Base-by-base conservation (phyloP, 306 rosid genomes). In the Gleditsia sinensis region DNA sequence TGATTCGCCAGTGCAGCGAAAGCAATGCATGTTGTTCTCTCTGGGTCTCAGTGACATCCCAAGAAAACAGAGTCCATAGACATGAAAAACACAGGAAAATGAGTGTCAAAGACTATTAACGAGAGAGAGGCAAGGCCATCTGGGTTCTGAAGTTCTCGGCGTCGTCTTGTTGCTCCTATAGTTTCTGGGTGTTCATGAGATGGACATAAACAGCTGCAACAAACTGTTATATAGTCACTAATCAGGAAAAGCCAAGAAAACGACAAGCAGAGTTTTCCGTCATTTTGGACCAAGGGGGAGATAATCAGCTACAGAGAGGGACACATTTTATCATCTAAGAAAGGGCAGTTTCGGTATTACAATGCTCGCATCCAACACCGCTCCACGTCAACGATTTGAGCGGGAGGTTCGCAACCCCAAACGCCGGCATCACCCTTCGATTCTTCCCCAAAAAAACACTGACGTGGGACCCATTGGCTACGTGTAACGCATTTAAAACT, bases 1-100 rank as follows among this genome's bases (percentile, higher is more conserved):
- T 17, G 93, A 65, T 64, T 84, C 76, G 6, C 84, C 84, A 16
- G 55, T 3, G 79, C 89, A 91, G 36, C 78, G 9, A 78, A 93
- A 93, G 80, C 96, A 94, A 75, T 96, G 87, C 98, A 94, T 94
- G n/a, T 67, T 77, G 30, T 20, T 53, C 80, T 82, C 75, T 69
- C 30, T 37, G 55, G 46, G 79, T 65, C 70, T 67, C 59, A 65
- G 85, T 75, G 69, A 58, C 32, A 16, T 14, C 51, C 48, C 46
- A 51, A 53, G 25, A 23, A 65, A 16, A 53, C 46, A 43, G 55
- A 65, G 37, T 16, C 56, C 45, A 45, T 24, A 20, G 59, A 58
- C 33, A 59, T 25, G 59, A 32, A 75, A 77, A 58, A n/a, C n/a
- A n/a, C n/a, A 37, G 19, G 19, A 48, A 48, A 56, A 24, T 49